Evolutionary conservation across 371 early-diverging fungal genomes (phyloP).

Genomic region (Syncephalastrum contaminatum): DNA sequence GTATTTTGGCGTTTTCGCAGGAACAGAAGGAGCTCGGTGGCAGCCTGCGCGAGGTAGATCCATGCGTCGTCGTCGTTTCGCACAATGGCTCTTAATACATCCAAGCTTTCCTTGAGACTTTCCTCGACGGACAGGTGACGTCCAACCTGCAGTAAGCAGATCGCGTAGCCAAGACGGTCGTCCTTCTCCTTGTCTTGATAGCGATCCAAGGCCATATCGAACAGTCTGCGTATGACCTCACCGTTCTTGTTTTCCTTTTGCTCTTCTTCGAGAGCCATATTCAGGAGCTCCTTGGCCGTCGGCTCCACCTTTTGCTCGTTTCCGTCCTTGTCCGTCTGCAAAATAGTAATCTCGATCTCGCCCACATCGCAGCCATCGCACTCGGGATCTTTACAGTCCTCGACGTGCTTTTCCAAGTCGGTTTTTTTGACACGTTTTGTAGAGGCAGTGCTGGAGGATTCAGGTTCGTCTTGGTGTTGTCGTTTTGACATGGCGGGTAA

Average conservation of each 20-base stretch:
- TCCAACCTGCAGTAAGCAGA: slow-evolving; percentile 42
- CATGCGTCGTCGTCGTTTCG: neutral
- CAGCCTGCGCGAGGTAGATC: slow-evolving; percentile 25
- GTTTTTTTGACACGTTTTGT: slow-evolving; percentile 13
- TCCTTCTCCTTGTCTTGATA: slow-evolving; percentile 49
- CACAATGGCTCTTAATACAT: slow-evolving; percentile 27
- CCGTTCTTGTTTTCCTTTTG: slow-evolving; percentile 17
- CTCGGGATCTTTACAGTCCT: slow-evolving; percentile 47
- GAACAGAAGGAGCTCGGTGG: slow-evolving; percentile 19
- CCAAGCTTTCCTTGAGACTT: slow-evolving; percentile 45
- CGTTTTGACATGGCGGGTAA: slow-evolving; percentile 17
- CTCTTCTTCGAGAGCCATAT: slow-evolving; percentile 56
- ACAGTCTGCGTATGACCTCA: slow-evolving; percentile 47
- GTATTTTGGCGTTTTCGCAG: slow-evolving; percentile 30
- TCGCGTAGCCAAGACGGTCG: slow-evolving; percentile 37
- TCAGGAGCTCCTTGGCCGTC: slow-evolving; percentile 48
- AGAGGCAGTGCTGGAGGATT: slow-evolving; percentile 1
- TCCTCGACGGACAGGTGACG: slow-evolving; percentile 41
- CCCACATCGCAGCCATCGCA: slow-evolving; percentile 64
- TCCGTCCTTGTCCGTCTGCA: slow-evolving; percentile 34
- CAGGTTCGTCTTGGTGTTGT: slow-evolving; percentile 12
- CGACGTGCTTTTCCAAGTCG: slow-evolving; percentile 34
- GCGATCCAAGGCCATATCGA: slow-evolving; percentile 58
- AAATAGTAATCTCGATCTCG: slow-evolving; percentile 59
- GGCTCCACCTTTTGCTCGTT: slow-evolving; percentile 31